A percentile compares a stretch with the other conserved stretches of the same genome.
Conservation (phyloP, 495 filamentous ascomycete genomes). For the Penicillium nucicola region DNA sequence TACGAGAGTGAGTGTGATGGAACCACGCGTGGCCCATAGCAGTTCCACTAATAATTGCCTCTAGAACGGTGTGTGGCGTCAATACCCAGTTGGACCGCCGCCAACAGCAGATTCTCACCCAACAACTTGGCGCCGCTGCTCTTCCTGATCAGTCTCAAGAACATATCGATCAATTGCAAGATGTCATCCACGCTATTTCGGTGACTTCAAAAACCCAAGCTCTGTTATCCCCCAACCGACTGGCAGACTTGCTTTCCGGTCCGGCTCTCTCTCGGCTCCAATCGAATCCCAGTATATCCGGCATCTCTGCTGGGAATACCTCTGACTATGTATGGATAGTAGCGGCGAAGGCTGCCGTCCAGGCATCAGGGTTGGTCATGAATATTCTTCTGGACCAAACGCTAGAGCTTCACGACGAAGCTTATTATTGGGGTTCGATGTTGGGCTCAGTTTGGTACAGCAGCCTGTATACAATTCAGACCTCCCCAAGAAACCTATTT, state of each 20-base stretch:
- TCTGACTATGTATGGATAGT: conserved; percentile 84
- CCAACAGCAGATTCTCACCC: conserved; percentile 43
- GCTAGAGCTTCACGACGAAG: conserved; percentile 75
- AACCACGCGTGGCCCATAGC: neutral
- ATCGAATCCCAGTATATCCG: conserved; percentile 15
- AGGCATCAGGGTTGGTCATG: conserved; percentile 76
- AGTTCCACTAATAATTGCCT: neutral
- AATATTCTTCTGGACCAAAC: conserved; percentile 73
- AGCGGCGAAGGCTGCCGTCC: conserved; percentile 79
- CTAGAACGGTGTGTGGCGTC: conserved; percentile 73
- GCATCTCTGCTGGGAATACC: conserved; percentile 45
- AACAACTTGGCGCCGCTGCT: conserved; percentile 20
- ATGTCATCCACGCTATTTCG: conserved; percentile 65
- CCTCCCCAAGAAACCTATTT: conserved; percentile 69
- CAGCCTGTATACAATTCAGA: conserved; percentile 78
- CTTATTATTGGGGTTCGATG: conserved; percentile 90
- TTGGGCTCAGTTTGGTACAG: conserved; percentile 68
- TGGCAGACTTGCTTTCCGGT: conserved; percentile 58
- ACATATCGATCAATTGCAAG: conserved; percentile 47
- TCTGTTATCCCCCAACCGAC: conserved; percentile 47
- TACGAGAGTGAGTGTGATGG: conserved; percentile 5
- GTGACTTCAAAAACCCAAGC: conserved; percentile 56
- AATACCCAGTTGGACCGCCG: conserved; percentile 79
- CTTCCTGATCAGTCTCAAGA: conserved; percentile 2
- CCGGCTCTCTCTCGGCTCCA: conserved; percentile 40